Evolutionary conservation across 306 rosid species (phyloP).

Genomic region (Myrica gale): DNA sequence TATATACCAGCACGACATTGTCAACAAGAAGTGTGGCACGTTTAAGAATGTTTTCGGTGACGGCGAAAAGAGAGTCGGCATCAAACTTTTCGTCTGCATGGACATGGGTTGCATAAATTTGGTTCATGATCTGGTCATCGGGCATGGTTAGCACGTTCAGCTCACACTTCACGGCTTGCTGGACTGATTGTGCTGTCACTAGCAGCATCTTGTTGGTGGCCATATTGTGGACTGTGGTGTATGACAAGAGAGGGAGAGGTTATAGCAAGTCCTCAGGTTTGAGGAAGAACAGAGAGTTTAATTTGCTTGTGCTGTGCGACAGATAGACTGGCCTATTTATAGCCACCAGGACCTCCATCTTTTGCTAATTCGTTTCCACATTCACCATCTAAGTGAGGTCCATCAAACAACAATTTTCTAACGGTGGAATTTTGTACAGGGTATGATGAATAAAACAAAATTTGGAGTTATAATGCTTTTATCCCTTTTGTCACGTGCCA

Average conservation of each 20-base stretch:
- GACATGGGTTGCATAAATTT: slow-evolving; percentile 50
- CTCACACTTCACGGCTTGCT: slow-evolving; percentile 5
- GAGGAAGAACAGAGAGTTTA: background rate
- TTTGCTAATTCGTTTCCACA: no score
- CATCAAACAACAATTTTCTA: no score
- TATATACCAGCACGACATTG: slow-evolving; percentile 45
- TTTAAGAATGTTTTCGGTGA: slow-evolving; percentile 44
- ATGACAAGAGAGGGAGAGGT: background rate
- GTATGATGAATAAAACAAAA: no score
- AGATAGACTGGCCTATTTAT: background rate
- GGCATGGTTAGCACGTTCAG: slow-evolving; percentile 42
- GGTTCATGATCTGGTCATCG: slow-evolving; percentile 47
- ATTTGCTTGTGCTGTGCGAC: background rate
- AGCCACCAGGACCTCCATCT: background rate
- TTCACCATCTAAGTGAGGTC: no score
- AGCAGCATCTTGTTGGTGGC: background rate
- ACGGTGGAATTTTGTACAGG: no score
- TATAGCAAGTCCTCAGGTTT: background rate
- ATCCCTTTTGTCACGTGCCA: no score
- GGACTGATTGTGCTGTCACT: background rate
- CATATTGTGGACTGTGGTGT: background rate
- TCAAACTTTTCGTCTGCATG: slow-evolving; percentile 44
- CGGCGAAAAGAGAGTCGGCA: slow-evolving; percentile 44
- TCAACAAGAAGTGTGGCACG: slow-evolving; percentile 55
- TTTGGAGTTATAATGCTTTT: no score